Evolutionary conservation across 164 flowering plant genomes (phyloP), one percentile per base, ranked within the genome.

Genomic region (Dillenia suffruticosa): DNA sequence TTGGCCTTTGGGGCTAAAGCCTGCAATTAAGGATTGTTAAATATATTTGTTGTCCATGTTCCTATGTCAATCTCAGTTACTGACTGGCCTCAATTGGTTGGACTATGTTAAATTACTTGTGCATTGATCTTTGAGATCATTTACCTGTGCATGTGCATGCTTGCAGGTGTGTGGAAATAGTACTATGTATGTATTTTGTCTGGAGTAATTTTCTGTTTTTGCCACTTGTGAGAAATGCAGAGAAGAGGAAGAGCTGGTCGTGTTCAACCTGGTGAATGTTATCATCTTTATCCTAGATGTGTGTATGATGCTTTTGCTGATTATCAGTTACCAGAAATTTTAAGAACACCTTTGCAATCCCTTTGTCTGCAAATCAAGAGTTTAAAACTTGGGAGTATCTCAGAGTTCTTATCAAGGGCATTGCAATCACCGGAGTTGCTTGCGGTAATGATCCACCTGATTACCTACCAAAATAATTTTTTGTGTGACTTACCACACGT

Each of bases 171-270:
- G 40, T 26, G 40, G 40, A 26, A 26, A 26, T 26, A 26, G 40
- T 26, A 26, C 40, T 3, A 26, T 26, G 40, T 26, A 26, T 26
- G 40, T 26, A 26, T 26, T 26, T 26, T 26, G 2, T 26, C 40
- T 26, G 40, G 40, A 26, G 5, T 26, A 26, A 26, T 26, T 26
- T 26, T 5, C 40, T 26, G 40, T 26, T 26, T 26, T 26, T 26
- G 40, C 40, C 40, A 26, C 40, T 26, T 32, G 40, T 32, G 40
- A 32, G 40, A 32, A 32, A 57, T 72, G 57, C 68, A 94, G 97
- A 84, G 99, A 84, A 81, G 96, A 84, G 99, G 99, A 78, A 84
- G 99, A 72, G 97, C 96, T 65, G 99, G 99, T 44, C 96, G 97
- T 68, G 92, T 94, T 68, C 99, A 86, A 76, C 88, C 96, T 16